phyloP scores from a whole-genome alignment of 495 filamentous ascomycete genomes.

The Podospora sp. region DNA sequence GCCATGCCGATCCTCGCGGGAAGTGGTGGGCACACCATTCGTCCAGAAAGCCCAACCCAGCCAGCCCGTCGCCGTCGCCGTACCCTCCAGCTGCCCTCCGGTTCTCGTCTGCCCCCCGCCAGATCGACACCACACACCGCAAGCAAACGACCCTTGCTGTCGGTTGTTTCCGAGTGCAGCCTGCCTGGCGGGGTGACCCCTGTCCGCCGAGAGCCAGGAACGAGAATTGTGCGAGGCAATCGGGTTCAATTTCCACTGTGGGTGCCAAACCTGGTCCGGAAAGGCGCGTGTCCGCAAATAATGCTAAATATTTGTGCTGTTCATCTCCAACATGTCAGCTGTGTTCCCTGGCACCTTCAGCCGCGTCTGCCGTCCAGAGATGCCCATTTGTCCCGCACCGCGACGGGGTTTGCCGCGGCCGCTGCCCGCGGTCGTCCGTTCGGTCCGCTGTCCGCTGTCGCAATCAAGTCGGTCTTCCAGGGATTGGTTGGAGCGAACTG shows the following conservation, averaged over 20 bases:
- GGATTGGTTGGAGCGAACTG: conserved; percentile 4
- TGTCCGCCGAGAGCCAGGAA: background rate
- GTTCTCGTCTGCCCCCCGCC: background rate
- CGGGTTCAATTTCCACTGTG: conserved; percentile 10
- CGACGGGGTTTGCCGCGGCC: background rate
- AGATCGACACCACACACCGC: background rate
- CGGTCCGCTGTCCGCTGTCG: background rate
- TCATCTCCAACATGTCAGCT: background rate
- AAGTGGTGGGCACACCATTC: conserved; percentile 5
- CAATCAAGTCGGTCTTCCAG: background rate
- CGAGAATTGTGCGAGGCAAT: background rate
- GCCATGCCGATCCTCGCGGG: conserved; percentile 11
- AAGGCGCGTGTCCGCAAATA: background rate
- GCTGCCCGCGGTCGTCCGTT: background rate
- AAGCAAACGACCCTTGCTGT: background rate
- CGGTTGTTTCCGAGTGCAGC: conserved; percentile 10
- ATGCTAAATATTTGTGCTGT: background rate
- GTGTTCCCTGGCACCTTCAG: background rate
- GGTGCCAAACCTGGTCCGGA: background rate
- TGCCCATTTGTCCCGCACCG: background rate
- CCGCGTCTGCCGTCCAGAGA: background rate
- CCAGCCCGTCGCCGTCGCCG: background rate
- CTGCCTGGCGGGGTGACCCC: conserved; percentile 11
- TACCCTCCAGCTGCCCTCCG: background rate
- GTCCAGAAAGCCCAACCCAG: background rate